Evolutionary conservation across 225 moss, liverwort and hornwort genomes (phyloP).

Genomic region (Rhytidiadelphus loreus): DNA sequence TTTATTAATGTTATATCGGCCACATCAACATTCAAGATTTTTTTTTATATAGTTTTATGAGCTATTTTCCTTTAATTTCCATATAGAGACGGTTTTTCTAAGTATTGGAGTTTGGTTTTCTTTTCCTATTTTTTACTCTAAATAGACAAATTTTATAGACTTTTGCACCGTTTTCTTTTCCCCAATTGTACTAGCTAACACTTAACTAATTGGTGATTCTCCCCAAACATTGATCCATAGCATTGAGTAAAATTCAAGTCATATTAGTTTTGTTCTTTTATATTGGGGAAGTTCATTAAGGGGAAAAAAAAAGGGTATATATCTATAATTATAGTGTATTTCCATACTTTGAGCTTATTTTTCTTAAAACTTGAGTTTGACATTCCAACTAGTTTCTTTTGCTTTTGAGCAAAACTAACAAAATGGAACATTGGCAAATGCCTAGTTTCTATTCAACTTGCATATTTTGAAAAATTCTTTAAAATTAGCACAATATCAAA

Average conservation of each 20-base stretch:
- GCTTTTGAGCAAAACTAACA: neutral
- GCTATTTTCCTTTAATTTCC: too few relatives aligned
- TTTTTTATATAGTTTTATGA: neutral
- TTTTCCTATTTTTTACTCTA: neutral
- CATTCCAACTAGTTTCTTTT: neutral
- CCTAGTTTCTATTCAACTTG: neutral
- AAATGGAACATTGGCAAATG: neutral
- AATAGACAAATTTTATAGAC: neutral
- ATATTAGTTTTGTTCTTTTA: too few relatives aligned
- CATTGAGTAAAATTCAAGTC: neutral
- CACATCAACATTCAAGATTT: neutral
- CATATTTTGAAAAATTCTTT: neutral
- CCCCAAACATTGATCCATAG: neutral
- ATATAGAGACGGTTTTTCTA: rapidly evolving
- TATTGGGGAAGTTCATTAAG: too few relatives aligned
- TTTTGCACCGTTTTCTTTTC: rapidly evolving
- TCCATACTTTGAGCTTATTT: neutral
- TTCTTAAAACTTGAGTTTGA: neutral
- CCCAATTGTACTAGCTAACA: neutral
- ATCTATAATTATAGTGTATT: neutral
- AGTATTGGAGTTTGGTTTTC: too few relatives aligned
- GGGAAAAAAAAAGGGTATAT: too few relatives aligned
- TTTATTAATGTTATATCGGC: neutral
- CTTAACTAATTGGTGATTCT: rapidly evolving
- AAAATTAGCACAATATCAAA: neutral